Evolutionary conservation across 768 basidiomycete genomes (phyloP), one percentile per base, ranked within the genome.

Genomic region (Collybia mongolica): DNA sequence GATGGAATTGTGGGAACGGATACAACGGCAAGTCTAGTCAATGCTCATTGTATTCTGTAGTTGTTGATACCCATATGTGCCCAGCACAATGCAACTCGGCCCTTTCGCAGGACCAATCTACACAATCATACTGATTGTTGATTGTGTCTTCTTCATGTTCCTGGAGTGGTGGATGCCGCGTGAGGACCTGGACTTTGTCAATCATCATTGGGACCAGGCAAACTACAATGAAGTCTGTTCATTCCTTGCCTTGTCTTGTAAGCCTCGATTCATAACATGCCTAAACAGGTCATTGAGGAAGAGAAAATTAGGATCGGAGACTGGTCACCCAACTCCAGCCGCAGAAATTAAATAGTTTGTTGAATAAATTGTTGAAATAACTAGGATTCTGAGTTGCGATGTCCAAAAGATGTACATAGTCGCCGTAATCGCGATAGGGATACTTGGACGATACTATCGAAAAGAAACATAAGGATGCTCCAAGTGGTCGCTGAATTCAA

Each of bases 81-180:
- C 17, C 59, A 89, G 84, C 60, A 96, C 90, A 28, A 82, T 90
- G 77, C 74, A 77, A 44, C 72, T 91, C 6, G 97, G 90, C 0
- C 80, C 79, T 0, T 84, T 92, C 40, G 90, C 84, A 7, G 97
- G 97, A 0, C 82, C 83, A 1, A 97, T 98, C 39, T 89, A 93
- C 60, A 85, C 89, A 7, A 82, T 87, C 55, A 98, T 98, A 36
- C 70, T 97, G 37, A 74, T 94, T 23, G 90, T 98, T 1, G 88
- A 94, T 59, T 93, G 92, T 62, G 65, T 96, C 6, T 96, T 97
- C 67, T 93, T 92, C 64, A 60, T 84, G 56, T 72, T 91, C 43
- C 73, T 99, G 3, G 93, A 97, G 59, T 90, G 83, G 84, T 84
- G 83, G 74, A 78, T 84, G 62, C 96, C 96, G 0, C 72, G 86